phyloP scores from a whole-genome alignment of 192 early-diverging fungal genomes.

The Funneliformis geosporum region DNA sequence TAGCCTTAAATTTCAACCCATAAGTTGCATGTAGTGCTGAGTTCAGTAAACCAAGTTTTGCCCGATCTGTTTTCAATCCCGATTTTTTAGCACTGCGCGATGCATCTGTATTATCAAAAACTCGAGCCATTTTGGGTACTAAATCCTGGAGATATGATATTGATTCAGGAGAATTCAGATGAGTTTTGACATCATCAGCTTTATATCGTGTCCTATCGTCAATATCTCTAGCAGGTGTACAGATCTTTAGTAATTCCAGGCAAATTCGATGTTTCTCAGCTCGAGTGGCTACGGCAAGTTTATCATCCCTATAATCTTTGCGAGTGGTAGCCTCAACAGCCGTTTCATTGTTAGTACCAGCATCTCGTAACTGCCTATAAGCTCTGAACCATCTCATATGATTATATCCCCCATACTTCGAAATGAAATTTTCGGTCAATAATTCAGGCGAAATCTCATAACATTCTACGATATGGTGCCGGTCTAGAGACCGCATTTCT shows the following conservation, averaged over 20 bases:
- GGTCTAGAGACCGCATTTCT: not conserved
- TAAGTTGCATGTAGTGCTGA: no score
- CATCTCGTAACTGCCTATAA: slow-evolving; percentile 15
- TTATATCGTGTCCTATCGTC: slow-evolving; percentile 15
- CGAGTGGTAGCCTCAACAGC: not conserved
- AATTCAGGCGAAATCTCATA: slow-evolving; percentile 16
- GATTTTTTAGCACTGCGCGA: no score
- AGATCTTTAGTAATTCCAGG: not conserved
- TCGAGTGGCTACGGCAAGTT: not conserved
- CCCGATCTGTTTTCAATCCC: not conserved
- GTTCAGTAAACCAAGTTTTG: slow-evolving; percentile 25
- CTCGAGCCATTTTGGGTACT: slow-evolving; percentile 13
- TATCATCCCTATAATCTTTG: slow-evolving; percentile 23
- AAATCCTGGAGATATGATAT: slow-evolving; percentile 17
- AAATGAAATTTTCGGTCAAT: not conserved
- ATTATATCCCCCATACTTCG: no score
- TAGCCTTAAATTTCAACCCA: no score
- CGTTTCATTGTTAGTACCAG: not conserved
- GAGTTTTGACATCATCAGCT: not conserved
- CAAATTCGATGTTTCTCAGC: slow-evolving; percentile 6
- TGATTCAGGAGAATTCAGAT: no score
- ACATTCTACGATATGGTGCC: slow-evolving; percentile 9
- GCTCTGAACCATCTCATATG: not conserved
- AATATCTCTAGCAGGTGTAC: slow-evolving; percentile 19
- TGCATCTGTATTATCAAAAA: not conserved